Percentiles rank a stretch among this genome's conserved stretches.
Evolutionary conservation across 306 rosid genomes (phyloP).

Genomic region (Acacia crassicarpa): DNA sequence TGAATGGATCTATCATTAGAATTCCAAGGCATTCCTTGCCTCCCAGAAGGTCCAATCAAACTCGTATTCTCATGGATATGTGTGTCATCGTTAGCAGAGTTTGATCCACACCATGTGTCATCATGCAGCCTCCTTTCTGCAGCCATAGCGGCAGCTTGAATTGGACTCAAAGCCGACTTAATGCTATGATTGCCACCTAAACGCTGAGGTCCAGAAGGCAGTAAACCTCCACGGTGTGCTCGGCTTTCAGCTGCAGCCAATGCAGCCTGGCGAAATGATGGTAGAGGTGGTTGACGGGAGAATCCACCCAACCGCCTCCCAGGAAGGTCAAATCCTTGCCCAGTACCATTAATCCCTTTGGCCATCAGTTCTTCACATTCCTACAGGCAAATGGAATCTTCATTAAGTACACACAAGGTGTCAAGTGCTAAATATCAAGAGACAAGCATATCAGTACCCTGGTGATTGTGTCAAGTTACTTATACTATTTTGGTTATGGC

Average conservation of each 20-base stretch:
- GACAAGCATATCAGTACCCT: slow-evolving; percentile 12
- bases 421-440: background rate
- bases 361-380: slow-evolving; percentile 60
- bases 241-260: slow-evolving; percentile 61
- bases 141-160: slow-evolving; percentile 72
- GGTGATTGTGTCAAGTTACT: background rate
- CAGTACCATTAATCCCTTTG: slow-evolving; percentile 52
- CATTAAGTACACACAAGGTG: slow-evolving; percentile 4
- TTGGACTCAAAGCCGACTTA: slow-evolving; percentile 53
- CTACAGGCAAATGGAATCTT: slow-evolving; percentile 35
- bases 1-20: slow-evolving; percentile 15
- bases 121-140: slow-evolving; percentile 66
- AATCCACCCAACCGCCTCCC: slow-evolving; percentile 62
- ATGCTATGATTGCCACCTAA: slow-evolving; percentile 55
- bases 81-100: slow-evolving; percentile 29
- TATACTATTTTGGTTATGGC: background rate
- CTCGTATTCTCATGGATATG: slow-evolving; percentile 22
- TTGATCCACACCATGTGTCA: slow-evolving; percentile 70
- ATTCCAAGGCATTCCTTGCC: slow-evolving; percentile 13
- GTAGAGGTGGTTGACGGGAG: slow-evolving; percentile 39
- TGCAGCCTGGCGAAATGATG: slow-evolving; percentile 45
- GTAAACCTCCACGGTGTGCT: slow-evolving; percentile 43
- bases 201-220: slow-evolving; percentile 60
- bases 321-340: slow-evolving; percentile 51
- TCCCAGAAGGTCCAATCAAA: slow-evolving; percentile 35